Conservation (phyloP, 108 stramenopile genomes). For the Chaetoceros muelleri region DNA sequence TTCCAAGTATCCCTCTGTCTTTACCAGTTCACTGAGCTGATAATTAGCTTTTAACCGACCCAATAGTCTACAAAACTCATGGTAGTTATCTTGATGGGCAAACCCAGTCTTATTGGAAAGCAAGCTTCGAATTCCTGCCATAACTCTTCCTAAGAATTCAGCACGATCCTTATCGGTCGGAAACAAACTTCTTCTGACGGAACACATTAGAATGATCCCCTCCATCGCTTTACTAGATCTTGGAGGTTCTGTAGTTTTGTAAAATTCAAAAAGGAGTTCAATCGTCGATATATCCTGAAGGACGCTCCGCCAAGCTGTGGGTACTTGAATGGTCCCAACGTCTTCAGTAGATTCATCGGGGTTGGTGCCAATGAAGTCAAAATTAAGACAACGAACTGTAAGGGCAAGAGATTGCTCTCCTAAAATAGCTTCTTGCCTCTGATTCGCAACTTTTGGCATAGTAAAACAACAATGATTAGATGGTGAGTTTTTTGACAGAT, state of each 20-base stretch:
- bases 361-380: constrained; percentile 98
- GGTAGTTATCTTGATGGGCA: constrained; percentile 94
- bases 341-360: constrained; percentile 97
- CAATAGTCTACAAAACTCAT: constrained; percentile 94
- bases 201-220: constrained; percentile 80
- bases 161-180: constrained; percentile 89
- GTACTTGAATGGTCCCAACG: constrained; percentile 95
- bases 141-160: constrained; percentile 78
- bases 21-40: constrained; percentile 92
- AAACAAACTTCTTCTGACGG: constrained; percentile 88
- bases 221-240: constrained; percentile 85
- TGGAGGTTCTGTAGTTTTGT: constrained; percentile 92
- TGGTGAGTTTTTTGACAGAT: background rate
- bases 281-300: constrained; percentile 83
- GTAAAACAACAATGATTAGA: background rate
- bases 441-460: constrained; percentile 37
- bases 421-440: constrained; percentile 60
- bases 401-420: constrained; percentile 84
- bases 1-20: constrained; percentile 87
- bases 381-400: constrained; percentile 81
- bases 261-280: constrained; percentile 87
- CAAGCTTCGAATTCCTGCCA: constrained; percentile 82
- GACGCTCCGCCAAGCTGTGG: constrained; percentile 84
- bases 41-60: constrained; percentile 96
- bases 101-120: constrained; percentile 87